Conservation (phyloP, 164 flowering plant species). For the Euptelea pleiosperma region DNA sequence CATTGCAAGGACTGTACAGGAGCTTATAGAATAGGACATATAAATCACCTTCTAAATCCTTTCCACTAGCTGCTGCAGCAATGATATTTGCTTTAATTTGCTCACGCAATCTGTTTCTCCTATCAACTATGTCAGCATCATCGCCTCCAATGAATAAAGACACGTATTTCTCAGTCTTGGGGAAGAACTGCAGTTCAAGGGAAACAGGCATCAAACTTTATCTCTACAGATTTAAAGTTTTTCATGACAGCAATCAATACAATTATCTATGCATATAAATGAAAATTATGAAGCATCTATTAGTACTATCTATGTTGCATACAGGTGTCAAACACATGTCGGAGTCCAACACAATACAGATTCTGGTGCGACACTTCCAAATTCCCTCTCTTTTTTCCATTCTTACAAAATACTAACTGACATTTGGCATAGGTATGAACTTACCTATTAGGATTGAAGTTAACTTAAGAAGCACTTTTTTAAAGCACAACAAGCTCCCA, state of each 20-base stretch:
- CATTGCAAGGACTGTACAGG: background rate
- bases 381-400: no score
- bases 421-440: no score
- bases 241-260: background rate
- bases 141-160: slow-evolving; percentile 83
- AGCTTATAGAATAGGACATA: slow-evolving; percentile 2
- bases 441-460: no score
- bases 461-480: no score
- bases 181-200: slow-evolving; percentile 76
- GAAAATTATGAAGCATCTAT: background rate
- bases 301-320: no score
- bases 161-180: slow-evolving; percentile 91
- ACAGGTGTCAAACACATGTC: no score
- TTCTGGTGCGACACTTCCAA: no score
- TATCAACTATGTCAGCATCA: slow-evolving; percentile 59
- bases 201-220: slow-evolving; percentile 1
- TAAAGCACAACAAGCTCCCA: no score
- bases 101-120: slow-evolving; percentile 71
- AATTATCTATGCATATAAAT: background rate
- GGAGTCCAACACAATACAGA: no score
- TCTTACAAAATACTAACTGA: no score
- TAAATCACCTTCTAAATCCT: slow-evolving; percentile 85
- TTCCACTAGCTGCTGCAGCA: slow-evolving; percentile 96
- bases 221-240: background rate
- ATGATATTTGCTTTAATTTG: slow-evolving; percentile 84